Conservation (phyloP, 176 grass and related monocot species). For the Carex myosuroides region DNA sequence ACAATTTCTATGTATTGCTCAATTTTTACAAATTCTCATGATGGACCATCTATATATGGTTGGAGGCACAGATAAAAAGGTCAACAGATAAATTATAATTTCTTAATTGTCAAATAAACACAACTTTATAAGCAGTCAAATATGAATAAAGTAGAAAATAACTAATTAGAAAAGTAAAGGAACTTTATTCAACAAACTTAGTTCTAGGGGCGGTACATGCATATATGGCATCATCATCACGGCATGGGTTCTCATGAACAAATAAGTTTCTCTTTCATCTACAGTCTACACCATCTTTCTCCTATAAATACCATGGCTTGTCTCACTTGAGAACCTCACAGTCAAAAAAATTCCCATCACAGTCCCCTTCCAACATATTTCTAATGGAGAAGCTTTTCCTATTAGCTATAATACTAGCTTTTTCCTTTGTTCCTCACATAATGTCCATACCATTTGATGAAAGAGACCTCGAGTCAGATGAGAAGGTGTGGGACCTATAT, state of each 20-base stretch:
- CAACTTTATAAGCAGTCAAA: not conserved
- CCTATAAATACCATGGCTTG: slow-evolving; percentile 5
- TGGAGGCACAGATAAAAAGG: too few relatives aligned
- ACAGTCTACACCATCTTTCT: not conserved
- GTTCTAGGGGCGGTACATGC: not conserved
- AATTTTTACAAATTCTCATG: not conserved
- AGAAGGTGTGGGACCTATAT: slow-evolving; percentile 65
- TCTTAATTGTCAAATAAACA: not conserved
- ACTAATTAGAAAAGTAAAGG: not conserved
- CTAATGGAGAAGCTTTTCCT: slow-evolving; percentile 8
- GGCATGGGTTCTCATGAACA: not conserved
- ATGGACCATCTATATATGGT: not conserved
- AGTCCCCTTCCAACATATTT: not conserved
- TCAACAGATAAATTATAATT: not conserved
- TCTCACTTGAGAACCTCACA: not conserved
- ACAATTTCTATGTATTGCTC: not conserved
- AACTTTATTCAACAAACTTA: not conserved
- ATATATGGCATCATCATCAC: slow-evolving; percentile 3
- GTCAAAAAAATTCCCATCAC: not conserved
- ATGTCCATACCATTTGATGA: slow-evolving; percentile 44
- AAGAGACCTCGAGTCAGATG: slow-evolving; percentile 48
- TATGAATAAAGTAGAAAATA: not conserved
- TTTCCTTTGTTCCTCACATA: not conserved
- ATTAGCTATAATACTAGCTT: slow-evolving; percentile 10
- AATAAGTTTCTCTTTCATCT: not conserved